Conservation (phyloP, 2,329 filamentous ascomycete genomes). For the Monilinia laxa region DNA sequence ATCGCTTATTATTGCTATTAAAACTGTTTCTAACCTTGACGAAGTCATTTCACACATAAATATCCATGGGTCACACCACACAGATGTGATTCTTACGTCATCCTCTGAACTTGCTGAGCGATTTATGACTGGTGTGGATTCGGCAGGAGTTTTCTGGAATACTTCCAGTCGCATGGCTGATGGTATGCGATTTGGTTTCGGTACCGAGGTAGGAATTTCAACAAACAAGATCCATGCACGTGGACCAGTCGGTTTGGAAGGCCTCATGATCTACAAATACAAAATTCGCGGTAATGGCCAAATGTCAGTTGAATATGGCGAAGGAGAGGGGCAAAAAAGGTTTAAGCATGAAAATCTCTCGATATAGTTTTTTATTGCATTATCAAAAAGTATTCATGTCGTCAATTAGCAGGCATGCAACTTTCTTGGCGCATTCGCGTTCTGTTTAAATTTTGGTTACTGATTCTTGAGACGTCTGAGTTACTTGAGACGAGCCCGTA, state of each 20-base stretch:
- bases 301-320: slow-evolving; percentile 72
- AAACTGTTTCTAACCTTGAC: slow-evolving; percentile 67
- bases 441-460: not conserved
- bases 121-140: slow-evolving; percentile 85
- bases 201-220: slow-evolving; percentile 96
- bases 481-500: slow-evolving; percentile 10
- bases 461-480: slow-evolving; percentile 20
- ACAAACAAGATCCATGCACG: slow-evolving; percentile 98
- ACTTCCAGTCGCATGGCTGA: slow-evolving; percentile 92
- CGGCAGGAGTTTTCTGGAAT: slow-evolving; percentile 95
- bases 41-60: slow-evolving; percentile 89
- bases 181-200: slow-evolving; percentile 96
- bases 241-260: slow-evolving; percentile 90
- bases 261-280: slow-evolving; percentile 97
- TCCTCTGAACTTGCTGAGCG: slow-evolving; percentile 66
- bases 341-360: slow-evolving; percentile 57
- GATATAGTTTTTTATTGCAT: slow-evolving; percentile 26
- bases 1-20: slow-evolving; percentile 78
- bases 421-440: slow-evolving; percentile 5
- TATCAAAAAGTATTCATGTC: not conserved
- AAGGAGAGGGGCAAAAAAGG: slow-evolving; percentile 57
- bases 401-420: not conserved
- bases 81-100: slow-evolving; percentile 82
- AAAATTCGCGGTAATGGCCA: slow-evolving; percentile 82
- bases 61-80: slow-evolving; percentile 87